Evolutionary conservation across 768 basidiomycete genomes (phyloP).

Genomic region (Amanita jacksonii): DNA sequence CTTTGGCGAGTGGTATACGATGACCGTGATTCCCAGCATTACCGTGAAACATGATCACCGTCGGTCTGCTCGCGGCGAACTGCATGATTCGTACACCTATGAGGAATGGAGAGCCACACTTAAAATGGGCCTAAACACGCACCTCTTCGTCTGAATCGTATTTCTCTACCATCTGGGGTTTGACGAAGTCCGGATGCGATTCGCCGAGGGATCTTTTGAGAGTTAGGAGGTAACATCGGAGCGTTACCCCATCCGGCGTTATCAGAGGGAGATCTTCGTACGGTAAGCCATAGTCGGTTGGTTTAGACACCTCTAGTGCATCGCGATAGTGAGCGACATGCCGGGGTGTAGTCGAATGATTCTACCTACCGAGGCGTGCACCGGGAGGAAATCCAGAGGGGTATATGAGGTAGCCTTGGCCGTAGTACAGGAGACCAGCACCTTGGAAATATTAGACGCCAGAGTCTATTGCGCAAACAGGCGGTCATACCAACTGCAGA

Average conservation of each 20-base stretch:
- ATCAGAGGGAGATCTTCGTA: constrained; percentile 68
- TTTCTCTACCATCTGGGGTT: constrained; percentile 25
- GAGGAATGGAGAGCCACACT: not conserved
- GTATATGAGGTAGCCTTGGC: constrained; percentile 86
- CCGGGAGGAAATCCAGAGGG: constrained; percentile 75
- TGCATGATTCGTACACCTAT: constrained; percentile 11
- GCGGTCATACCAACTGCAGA: constrained; percentile 40
- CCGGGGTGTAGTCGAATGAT: not conserved
- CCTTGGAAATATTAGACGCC: constrained; percentile 27
- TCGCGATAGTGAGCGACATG: constrained; percentile 8
- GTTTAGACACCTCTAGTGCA: constrained; percentile 55
- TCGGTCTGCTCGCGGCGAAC: constrained; percentile 55
- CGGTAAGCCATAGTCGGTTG: constrained; percentile 58
- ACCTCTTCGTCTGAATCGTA: constrained; percentile 53
- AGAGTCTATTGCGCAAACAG: constrained; percentile 6
- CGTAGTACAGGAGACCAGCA: constrained; percentile 70
- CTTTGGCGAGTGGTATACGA: constrained; percentile 75
- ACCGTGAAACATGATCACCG: constrained; percentile 90
- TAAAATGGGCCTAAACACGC: constrained; percentile 1
- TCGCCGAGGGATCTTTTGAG: constrained; percentile 44
- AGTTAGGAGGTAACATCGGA: constrained; percentile 71
- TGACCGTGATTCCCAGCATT: constrained; percentile 86
- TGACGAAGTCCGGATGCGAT: constrained; percentile 19
- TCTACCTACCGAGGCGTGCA: constrained; percentile 57
- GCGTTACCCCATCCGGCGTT: constrained; percentile 61